A percentile compares a stretch with the other conserved stretches of the same genome.
Evolutionary conservation across 768 basidiomycete species (phyloP).

Genomic region (Holtermanniella nyarrowii): DNA sequence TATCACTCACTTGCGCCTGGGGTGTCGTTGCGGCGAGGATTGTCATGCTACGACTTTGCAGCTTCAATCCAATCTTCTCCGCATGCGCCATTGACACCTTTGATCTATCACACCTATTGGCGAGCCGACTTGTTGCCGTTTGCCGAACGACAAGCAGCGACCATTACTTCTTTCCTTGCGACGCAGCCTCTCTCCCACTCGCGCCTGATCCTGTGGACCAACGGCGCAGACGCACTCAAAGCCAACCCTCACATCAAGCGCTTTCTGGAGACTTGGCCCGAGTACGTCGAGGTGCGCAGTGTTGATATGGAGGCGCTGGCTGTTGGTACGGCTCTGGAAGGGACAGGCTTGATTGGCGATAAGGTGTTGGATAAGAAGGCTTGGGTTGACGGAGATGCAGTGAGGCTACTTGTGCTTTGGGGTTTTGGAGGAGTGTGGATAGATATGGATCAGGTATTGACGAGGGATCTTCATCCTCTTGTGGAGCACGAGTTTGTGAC

Average conservation of each 20-base stretch:
- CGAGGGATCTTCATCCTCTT: constrained; percentile 72
- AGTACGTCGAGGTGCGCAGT: constrained; percentile 58
- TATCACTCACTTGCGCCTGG: constrained; percentile 68
- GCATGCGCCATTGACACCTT: constrained; percentile 27
- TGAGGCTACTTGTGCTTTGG: constrained; percentile 82
- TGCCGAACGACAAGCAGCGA: constrained; percentile 70
- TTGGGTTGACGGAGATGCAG: constrained; percentile 89
- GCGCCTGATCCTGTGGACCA: constrained; percentile 81
- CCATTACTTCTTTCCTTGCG: constrained; percentile 87
- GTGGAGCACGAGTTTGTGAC: constrained; percentile 93
- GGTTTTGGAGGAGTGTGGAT: constrained; percentile 88
- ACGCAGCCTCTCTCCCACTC: constrained; percentile 63
- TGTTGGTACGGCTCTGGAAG: constrained; percentile 64
- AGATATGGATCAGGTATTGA: constrained; percentile 92
- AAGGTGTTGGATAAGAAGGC: constrained; percentile 61
- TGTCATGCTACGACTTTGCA: constrained; percentile 90
- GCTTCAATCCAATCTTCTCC: constrained; percentile 54
- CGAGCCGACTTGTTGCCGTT: constrained; percentile 76
- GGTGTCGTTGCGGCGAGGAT: constrained; percentile 60
- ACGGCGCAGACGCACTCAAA: constrained; percentile 52
- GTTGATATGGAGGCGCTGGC: constrained; percentile 63
- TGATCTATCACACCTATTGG: constrained; percentile 89
- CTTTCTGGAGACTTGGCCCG: constrained; percentile 57
- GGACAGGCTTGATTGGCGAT: constrained; percentile 25
- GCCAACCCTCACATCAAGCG: constrained; percentile 47